A percentile compares a stretch with the other conserved stretches of the same genome.
Conservation (phyloP, 345 rosid genomes). For the Eutrema japonicum region DNA sequence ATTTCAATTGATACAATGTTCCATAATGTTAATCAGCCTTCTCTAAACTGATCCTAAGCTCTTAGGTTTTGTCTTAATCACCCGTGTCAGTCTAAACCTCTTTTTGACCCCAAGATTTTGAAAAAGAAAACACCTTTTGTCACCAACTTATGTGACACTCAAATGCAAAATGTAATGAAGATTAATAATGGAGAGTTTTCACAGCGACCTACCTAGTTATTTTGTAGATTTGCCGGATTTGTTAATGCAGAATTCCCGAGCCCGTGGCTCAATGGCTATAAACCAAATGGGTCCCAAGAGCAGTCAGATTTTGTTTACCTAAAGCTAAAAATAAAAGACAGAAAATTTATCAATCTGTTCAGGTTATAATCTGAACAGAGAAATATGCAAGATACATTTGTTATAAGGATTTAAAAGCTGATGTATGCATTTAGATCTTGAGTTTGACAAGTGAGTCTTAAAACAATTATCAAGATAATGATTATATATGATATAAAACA, state of each 20-base stretch:
- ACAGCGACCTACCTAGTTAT: conserved; percentile 53
- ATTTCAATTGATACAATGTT: no score
- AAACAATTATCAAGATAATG: conserved; percentile 38
- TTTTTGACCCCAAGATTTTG: background rate
- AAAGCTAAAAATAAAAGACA: conserved; percentile 5
- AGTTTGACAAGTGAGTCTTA: conserved; percentile 35
- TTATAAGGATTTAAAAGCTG: conserved; percentile 35
- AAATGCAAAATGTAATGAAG: background rate
- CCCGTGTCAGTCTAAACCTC: conserved; percentile 9
- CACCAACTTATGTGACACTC: conserved; percentile 2
- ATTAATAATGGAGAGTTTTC: conserved; percentile 15
- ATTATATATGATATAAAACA: conserved; percentile 38
- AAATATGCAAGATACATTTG: conserved; percentile 32
- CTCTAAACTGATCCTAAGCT: background rate
- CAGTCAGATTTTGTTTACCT: conserved; percentile 27
- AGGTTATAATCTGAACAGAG: conserved; percentile 32
- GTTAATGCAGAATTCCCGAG: conserved; percentile 9
- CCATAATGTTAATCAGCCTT: background rate
- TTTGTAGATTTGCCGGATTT: background rate
- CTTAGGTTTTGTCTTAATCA: background rate
- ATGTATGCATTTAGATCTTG: conserved; percentile 36
- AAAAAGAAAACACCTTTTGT: conserved; percentile 8
- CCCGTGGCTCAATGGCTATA: conserved; percentile 66
- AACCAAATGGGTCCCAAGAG: conserved; percentile 35
- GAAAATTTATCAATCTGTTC: conserved; percentile 19